phyloP scores from a whole-genome alignment of 1,284 basidiomycete genomes.

The Ceratobasidium sp. region DNA sequence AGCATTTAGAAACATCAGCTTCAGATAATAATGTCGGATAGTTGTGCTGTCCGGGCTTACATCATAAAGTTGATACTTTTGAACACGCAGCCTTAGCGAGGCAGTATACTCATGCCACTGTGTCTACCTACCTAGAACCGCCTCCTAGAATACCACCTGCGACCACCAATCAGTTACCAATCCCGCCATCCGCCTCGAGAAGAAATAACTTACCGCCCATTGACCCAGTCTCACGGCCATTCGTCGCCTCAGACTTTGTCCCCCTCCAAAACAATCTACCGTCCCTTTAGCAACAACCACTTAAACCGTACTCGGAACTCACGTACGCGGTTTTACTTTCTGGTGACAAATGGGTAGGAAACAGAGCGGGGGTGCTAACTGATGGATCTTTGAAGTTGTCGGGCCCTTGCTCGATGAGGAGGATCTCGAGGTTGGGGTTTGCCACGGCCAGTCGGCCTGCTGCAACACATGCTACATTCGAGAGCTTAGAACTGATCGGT shows the following conservation, averaged over 20 bases:
- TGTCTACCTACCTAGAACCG: conserved; percentile 1
- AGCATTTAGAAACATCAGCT: not conserved
- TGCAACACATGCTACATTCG: not conserved
- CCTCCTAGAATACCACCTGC: conserved; percentile 11
- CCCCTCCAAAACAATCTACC: conserved; percentile 11
- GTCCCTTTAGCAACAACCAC: not conserved
- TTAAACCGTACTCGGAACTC: not conserved
- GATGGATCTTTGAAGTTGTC: conserved; percentile 2
- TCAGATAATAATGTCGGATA: too few relatives aligned
- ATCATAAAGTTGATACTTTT: conserved; percentile 13
- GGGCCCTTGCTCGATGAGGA: conserved; percentile 9
- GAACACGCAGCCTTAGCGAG: not conserved
- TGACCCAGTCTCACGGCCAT: not conserved
- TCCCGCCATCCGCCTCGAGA: too few relatives aligned
- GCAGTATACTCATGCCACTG: not conserved
- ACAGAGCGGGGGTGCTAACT: not conserved
- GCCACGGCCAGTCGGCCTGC: not conserved
- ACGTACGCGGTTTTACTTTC: conserved; percentile 5
- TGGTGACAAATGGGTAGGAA: not conserved
- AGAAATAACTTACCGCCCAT: not conserved
- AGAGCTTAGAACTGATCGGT: not conserved
- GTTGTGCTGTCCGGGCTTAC: not conserved
- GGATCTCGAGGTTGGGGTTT: conserved; percentile 3
- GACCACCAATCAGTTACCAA: not conserved
- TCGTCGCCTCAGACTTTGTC: not conserved